Evolutionary conservation across 1,139 yeast species (phyloP).

Genomic region (Torulaspora globosa): DNA sequence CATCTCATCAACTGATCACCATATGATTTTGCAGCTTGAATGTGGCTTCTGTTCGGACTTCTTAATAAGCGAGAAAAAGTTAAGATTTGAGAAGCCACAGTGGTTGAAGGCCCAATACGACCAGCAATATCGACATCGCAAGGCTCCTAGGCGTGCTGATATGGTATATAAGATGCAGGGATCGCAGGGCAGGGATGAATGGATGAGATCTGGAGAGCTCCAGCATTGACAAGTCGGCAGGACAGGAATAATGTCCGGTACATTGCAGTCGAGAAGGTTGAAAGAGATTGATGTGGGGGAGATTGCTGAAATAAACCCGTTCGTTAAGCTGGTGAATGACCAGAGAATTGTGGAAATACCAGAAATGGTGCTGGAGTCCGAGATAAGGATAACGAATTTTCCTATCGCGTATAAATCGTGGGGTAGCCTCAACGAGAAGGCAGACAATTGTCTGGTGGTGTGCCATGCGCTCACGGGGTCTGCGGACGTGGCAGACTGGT

Average conservation of each 20-base stretch:
- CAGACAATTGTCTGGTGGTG: constrained; percentile 74
- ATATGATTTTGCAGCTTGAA: neutral
- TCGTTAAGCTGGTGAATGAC: constrained; percentile 64
- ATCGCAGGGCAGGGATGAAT: neutral
- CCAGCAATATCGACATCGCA: too few species aligned
- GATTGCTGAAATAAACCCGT: constrained; percentile 50
- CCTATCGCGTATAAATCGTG: constrained; percentile 96
- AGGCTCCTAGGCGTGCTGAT: too few species aligned
- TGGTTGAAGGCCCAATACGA: neutral
- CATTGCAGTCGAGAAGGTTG: constrained; percentile 15
- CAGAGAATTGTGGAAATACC: constrained; percentile 85
- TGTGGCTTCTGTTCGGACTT: neutral
- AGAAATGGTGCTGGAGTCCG: constrained; percentile 70
- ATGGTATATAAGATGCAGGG: neutral
- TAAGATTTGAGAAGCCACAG: neutral
- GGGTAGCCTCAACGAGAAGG: constrained; percentile 70
- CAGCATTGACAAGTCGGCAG: neutral
- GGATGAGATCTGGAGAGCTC: neutral
- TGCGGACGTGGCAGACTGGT: constrained; percentile 94
- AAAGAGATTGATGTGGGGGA: constrained; percentile 28
- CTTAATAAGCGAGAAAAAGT: neutral
- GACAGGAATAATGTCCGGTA: constrained; percentile 10
- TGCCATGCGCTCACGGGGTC: constrained; percentile 97
- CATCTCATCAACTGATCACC: neutral
- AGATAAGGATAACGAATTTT: constrained; percentile 64